Base-by-base conservation (phyloP, 768 basidiomycete species). In the Termitomyces eurrhizus region DNA sequence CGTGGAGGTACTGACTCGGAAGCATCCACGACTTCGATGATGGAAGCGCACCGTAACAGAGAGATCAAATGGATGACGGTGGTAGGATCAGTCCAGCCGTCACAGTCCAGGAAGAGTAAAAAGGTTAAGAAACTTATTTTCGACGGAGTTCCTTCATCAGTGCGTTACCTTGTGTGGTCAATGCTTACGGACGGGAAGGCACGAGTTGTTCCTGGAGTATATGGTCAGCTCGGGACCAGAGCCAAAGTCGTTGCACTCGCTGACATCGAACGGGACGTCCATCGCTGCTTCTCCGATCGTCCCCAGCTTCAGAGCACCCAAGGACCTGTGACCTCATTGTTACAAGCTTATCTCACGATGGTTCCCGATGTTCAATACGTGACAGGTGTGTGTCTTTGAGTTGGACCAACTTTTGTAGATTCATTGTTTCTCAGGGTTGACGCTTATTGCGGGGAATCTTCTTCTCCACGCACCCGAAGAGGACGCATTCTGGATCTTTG, bases 401-500 rank as follows among this genome's bases (percentile, higher is more conserved):
- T 62, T 18, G 4, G 36, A 56, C 24, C n/a, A 26, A 14, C 5
- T 39, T 36, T 42, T 50, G 1, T 65, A 18, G 42, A 57, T 39
- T 65, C 21, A 39, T 18, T 36, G 6, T 4, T 32, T 52, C 50
- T 2, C 58, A 92, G 92, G 88, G 4, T 73, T 93, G 42, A 83
- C 87, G 7, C 76, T 83, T 12, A 86, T 93, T 56, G 83, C 86
- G 24, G 89, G 89, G 2, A 86, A 91, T 62, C 73, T 93, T 50
- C 73, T 93, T 0, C 73, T 88, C 9, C 84, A 89, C 51, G 83
- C 90, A 0, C 92, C 92, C 0, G 92, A 94, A 63, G 92, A 94
- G 69, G 92, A 94, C 64, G 92, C 90, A 0, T 94, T 94, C 70
- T 94, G 92, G 92, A 93, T 90, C 21, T 93, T 93, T 68, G 80